Evolutionary conservation across 2,329 filamentous ascomycete species (phyloP).

Genomic region (Setomelanomma holmii): DNA sequence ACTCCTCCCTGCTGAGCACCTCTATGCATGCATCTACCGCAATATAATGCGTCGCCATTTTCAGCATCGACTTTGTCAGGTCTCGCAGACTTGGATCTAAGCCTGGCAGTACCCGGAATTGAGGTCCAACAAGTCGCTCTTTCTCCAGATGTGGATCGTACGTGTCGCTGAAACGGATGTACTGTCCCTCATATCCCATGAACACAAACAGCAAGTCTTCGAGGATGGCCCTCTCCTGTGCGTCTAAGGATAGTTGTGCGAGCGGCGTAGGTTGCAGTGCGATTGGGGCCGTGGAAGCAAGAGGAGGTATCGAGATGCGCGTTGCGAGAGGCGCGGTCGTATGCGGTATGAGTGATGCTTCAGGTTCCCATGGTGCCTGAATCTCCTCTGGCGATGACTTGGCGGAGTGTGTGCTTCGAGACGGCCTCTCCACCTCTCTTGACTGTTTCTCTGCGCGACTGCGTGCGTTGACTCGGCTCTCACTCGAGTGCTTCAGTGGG

Average conservation of each 20-base stretch:
- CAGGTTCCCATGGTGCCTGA: conserved; percentile 73
- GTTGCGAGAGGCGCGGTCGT: conserved; percentile 76
- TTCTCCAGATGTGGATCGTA: conserved; percentile 88
- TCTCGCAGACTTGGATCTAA: conserved; percentile 92
- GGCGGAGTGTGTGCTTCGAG: conserved; percentile 24
- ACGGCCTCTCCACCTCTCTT: conserved; percentile 31
- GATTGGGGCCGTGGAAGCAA: conserved; percentile 71
- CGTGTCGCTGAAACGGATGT: conserved; percentile 82
- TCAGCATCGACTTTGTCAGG: conserved; percentile 85
- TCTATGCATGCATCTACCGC: conserved; percentile 93
- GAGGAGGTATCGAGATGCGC: conserved; percentile 67
- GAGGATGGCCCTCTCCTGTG: conserved; percentile 84
- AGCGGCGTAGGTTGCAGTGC: conserved; percentile 73
- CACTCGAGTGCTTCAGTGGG: conserved; percentile 45
- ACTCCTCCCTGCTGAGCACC: conserved; percentile 90
- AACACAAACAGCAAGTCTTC: conserved; percentile 94
- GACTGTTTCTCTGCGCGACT: conserved; percentile 42
- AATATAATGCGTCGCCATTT: conserved; percentile 91
- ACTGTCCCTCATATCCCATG: conserved; percentile 99
- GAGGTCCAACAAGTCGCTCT: conserved; percentile 82
- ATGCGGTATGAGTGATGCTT: conserved; percentile 75
- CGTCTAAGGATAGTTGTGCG: conserved; percentile 74
- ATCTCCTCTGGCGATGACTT: conserved; percentile 36
- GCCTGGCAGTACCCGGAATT: conserved; percentile 79
- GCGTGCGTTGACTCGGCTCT: conserved; percentile 42